Percentiles rank a stretch among this genome's conserved stretches.
Evolutionary conservation across 306 rosid species (phyloP).

Genomic region (Ziziphus jujuba): DNA sequence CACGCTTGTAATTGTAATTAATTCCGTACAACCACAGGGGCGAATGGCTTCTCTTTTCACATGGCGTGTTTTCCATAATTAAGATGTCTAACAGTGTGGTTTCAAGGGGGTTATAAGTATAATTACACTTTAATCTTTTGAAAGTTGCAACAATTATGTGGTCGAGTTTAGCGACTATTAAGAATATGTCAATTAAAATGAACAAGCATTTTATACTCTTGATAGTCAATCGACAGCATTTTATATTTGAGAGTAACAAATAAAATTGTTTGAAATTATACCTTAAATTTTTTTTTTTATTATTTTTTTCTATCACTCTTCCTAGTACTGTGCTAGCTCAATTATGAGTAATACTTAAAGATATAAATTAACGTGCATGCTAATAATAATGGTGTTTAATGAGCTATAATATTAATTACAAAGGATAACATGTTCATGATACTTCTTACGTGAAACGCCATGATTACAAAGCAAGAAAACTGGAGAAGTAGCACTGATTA

Average conservation of each 20-base stretch:
- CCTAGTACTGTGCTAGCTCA: too few relatives aligned
- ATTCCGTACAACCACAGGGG: conserved; percentile 4
- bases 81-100: background rate
- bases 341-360: too few relatives aligned
- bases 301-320: too few relatives aligned
- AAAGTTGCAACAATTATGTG: too few relatives aligned
- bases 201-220: too few relatives aligned
- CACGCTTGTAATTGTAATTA: background rate
- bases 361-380: background rate
- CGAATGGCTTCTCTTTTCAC: background rate
- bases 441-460: conserved; percentile 30
- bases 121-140: too few relatives aligned
- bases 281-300: too few relatives aligned
- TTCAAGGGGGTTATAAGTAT: background rate
- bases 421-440: conserved; percentile 7
- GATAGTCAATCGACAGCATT: too few relatives aligned
- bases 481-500: conserved; percentile 23
- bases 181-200: too few relatives aligned
- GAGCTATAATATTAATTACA: background rate
- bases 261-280: too few relatives aligned
- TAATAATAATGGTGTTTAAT: conserved; percentile 17
- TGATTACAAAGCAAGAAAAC: conserved; percentile 46
- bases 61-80: background rate
- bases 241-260: too few relatives aligned
- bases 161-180: too few relatives aligned